Base-by-base conservation (phyloP, 1,284 basidiomycete genomes). In the Ustilago lituana region DNA sequence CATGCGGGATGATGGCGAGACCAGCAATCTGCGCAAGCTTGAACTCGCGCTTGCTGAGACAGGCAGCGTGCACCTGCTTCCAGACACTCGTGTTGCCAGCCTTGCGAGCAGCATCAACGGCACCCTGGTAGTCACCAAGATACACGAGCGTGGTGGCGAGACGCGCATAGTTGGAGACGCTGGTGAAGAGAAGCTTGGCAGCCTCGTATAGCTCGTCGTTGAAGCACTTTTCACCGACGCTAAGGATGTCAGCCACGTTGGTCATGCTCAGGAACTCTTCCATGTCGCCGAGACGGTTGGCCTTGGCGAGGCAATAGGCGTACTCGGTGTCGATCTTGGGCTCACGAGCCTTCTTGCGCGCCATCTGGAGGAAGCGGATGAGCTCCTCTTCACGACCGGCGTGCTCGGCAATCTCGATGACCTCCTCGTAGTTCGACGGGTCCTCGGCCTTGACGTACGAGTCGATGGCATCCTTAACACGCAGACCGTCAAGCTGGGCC, bases 71-170 rank as follows among this genome's bases (percentile, higher is more conserved):
- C 60, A 99, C 96, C 84, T 98, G 96, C 85, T 98, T 98, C 96
- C 96, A 99, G n/a, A 98, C 96, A 84, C 91, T 91, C 10, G 96
- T 99, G 83, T 98, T 98, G 27, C 96, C 96, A 17, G 96, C 96
- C 83, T 99, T 99, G 68, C 96, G 87, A 17, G 96, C 96, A 68
- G 95, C 96, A 84, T 98, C 96, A 17, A 99, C 96, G 17, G 96
- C 96, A 49, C 92, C 89, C 84, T 98, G 95, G 83, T 97, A 98
- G 85, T 99, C 95, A 54, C 93, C 92, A 46, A 99, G 88, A 85
- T 98, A 99, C 82, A 99, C 98, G 78, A 98, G 88, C 8, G 96
- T 99, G 1, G 96, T 98, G 2, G 96, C 96, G 60, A 99, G 86
- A 64, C 96, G 88, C 38, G 96, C 96, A 91, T 94, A 98, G 85